Evolutionary conservation across 495 filamentous ascomycete genomes (phyloP).

Genomic region (Podospora appendiculata): DNA sequence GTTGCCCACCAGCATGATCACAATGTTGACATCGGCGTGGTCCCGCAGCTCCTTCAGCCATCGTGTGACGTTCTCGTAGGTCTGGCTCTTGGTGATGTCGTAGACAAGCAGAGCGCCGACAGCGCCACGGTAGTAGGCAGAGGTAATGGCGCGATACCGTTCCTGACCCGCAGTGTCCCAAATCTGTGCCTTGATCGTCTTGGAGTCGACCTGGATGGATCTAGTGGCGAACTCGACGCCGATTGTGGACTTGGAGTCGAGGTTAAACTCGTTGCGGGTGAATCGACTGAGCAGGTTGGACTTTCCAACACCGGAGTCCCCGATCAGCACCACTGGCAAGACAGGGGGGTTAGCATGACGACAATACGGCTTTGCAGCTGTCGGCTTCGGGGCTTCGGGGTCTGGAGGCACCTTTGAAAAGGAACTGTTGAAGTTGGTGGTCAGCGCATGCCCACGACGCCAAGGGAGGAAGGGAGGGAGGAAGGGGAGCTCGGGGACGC

Average conservation of each 20-base stretch:
- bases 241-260: constrained; percentile 99
- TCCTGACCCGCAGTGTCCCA: constrained; percentile 99
- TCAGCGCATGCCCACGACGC: constrained; percentile 21
- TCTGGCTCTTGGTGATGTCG: constrained; percentile 99
- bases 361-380: neutral
- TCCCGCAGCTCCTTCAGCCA: constrained; percentile 99
- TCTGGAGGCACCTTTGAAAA: constrained; percentile 82
- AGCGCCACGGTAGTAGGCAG: constrained; percentile 96
- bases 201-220: constrained; percentile 97
- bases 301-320: constrained; percentile 98
- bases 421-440: constrained; percentile 58
- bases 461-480: neutral
- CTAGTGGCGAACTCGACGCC: constrained; percentile 98
- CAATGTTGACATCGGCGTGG: constrained; percentile 98
- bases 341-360: constrained; percentile 24
- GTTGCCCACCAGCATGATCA: constrained; percentile 99
- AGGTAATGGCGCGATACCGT: constrained; percentile 97
- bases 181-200: constrained; percentile 99
- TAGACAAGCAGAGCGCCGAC: constrained; percentile 97
- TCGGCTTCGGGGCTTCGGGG: constrained; percentile 5
- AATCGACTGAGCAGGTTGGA: constrained; percentile 99
- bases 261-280: constrained; percentile 99
- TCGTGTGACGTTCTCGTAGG: constrained; percentile 96
- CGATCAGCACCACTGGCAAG: constrained; percentile 85
- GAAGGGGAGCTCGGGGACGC: too few species aligned